Percentiles rank a stretch among this genome's conserved stretches.
These are phyloP conservation scores for Arthroderma sp. DNA, from an alignment of 2,329 filamentous ascomycete species.

Conservation along the genomic window DNA sequence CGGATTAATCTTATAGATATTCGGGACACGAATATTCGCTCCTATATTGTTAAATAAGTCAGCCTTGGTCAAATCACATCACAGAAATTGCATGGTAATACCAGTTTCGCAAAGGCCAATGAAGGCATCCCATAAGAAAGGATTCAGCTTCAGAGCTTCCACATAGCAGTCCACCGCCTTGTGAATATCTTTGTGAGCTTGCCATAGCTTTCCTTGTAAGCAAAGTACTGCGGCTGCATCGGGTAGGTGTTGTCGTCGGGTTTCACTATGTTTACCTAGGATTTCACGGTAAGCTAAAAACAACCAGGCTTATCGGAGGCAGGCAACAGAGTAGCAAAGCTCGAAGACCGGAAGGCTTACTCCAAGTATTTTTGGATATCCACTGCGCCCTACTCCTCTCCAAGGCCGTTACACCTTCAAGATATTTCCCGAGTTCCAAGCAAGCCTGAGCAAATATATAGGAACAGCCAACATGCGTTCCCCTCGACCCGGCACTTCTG, in stretches of 20 bases:
- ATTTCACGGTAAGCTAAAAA: slow-evolving; percentile 2
- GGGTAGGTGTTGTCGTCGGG: slow-evolving; percentile 57
- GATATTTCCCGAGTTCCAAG: slow-evolving; percentile 60
- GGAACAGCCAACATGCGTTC: slow-evolving; percentile 69
- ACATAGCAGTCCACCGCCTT: slow-evolving; percentile 80
- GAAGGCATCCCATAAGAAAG: slow-evolving; percentile 98
- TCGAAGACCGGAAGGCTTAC: slow-evolving; percentile 36
- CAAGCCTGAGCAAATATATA: slow-evolving; percentile 89
- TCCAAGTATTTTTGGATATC: slow-evolving; percentile 62
- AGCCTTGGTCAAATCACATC: not conserved
- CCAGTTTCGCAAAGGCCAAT: slow-evolving; percentile 70
- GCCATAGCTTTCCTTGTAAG: slow-evolving; percentile 75
- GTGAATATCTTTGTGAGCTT: slow-evolving; percentile 63
- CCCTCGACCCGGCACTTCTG: slow-evolving; percentile 56
- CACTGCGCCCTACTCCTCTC: slow-evolving; percentile 71
- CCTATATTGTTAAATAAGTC: slow-evolving; percentile 35
- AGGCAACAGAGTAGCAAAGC: not conserved
- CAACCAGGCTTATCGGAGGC: not conserved
- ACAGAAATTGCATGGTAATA: slow-evolving; percentile 5
- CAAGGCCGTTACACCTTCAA: slow-evolving; percentile 69
- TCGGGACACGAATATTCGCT: slow-evolving; percentile 64
- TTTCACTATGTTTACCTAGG: slow-evolving; percentile 59
- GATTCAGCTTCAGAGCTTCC: slow-evolving; percentile 75
- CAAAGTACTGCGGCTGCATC: slow-evolving; percentile 76
- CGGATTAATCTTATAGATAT: slow-evolving; percentile 67